phyloP scores from a whole-genome alignment of 495 filamentous ascomycete species.

The Pseudoneurospora amorphoporcata region DNA sequence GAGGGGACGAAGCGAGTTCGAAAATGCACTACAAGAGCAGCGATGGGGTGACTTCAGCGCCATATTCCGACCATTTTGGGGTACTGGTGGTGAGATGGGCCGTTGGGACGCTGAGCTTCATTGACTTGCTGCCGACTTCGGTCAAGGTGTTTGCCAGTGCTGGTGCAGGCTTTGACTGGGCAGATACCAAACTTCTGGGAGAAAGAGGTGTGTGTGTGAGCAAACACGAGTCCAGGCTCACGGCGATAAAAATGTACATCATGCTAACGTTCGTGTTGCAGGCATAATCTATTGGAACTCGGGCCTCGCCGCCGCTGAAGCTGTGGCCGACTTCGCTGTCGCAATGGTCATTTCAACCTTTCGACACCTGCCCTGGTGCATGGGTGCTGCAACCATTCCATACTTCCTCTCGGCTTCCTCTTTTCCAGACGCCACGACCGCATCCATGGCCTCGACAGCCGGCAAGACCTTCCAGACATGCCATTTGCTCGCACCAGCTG shows the following conservation, averaged over 20 bases:
- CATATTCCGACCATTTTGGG: slow-evolving; percentile 71
- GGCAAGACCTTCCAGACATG: slow-evolving; percentile 38
- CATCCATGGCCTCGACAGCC: neutral
- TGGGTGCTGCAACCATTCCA: slow-evolving; percentile 38
- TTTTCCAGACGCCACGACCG: neutral
- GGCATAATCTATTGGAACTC: slow-evolving; percentile 66
- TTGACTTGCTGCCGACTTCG: slow-evolving; percentile 50
- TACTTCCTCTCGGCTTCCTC: slow-evolving; percentile 6
- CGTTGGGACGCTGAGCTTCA: slow-evolving; percentile 66
- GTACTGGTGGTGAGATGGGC: slow-evolving; percentile 69
- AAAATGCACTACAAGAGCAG: slow-evolving; percentile 48
- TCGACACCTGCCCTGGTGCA: slow-evolving; percentile 53
- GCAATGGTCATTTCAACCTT: slow-evolving; percentile 56
- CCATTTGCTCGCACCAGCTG: slow-evolving; percentile 45
- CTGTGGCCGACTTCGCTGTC: slow-evolving; percentile 55
- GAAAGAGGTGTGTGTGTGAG: slow-evolving; percentile 44
- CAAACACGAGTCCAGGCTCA: neutral
- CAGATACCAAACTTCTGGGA: slow-evolving; percentile 56
- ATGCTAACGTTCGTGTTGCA: slow-evolving; percentile 11
- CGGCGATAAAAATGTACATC: neutral
- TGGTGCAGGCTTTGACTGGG: slow-evolving; percentile 71
- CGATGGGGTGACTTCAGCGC: slow-evolving; percentile 64
- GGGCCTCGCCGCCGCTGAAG: slow-evolving; percentile 56
- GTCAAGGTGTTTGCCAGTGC: slow-evolving; percentile 63
- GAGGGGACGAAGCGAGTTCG: slow-evolving; percentile 48